Evolutionary conservation across 176 grass and related monocot species (phyloP).

Genomic region (Poa annua): DNA sequence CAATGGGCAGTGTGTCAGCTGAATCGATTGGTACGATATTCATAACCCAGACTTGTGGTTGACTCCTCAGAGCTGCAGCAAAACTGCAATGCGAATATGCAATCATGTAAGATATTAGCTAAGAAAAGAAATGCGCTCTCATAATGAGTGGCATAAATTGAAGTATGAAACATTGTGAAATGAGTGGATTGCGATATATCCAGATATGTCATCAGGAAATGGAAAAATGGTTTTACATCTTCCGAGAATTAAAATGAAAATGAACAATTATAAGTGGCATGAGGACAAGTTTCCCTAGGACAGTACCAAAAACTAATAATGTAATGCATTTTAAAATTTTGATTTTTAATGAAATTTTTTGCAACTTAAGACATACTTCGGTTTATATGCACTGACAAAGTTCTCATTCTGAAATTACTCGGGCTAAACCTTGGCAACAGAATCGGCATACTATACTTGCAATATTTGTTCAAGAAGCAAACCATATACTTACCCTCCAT

Average conservation of each 20-base stretch:
- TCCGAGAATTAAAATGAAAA: background rate
- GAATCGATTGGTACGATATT: conserved; percentile 94
- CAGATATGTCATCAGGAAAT: conserved; percentile 10
- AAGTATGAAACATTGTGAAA: background rate
- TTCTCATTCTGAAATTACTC: background rate
- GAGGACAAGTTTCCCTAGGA: background rate
- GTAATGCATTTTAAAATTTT: background rate
- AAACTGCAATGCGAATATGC: conserved; percentile 81
- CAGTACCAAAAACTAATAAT: background rate
- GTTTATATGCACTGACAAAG: background rate
- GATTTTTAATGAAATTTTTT: background rate
- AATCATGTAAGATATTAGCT: conserved; percentile 36
- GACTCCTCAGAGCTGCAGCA: conserved; percentile 77
- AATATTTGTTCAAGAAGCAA: background rate
- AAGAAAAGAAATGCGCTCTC: conserved; percentile 13
- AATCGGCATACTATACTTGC: background rate
- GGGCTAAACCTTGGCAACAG: background rate
- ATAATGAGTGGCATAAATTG: background rate
- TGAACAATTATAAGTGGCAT: background rate
- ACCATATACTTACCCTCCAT: conserved; percentile 84
- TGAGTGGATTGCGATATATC: background rate
- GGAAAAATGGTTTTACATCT: background rate
- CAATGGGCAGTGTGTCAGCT: conserved; percentile 90
- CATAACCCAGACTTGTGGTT: conserved; percentile 96
- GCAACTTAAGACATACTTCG: background rate